phyloP scores from a whole-genome alignment of 2,329 filamentous ascomycete species.

The Dactylellina haptotyla region DNA sequence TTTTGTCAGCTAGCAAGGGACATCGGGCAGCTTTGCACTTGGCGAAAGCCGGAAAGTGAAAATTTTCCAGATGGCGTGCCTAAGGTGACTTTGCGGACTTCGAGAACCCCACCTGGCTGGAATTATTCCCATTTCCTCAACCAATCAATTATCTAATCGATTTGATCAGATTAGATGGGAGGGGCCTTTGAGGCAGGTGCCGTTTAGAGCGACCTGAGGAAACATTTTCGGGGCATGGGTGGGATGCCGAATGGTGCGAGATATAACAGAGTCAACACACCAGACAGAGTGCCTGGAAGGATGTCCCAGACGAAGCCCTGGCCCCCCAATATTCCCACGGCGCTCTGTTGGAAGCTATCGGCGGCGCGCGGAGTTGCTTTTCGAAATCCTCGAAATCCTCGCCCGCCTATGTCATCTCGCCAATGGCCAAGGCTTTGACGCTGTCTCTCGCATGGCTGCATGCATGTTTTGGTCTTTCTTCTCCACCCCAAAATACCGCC shows the following conservation, averaged over 20 bases:
- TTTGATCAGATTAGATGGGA: conserved; percentile 54
- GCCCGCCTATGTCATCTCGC: no score
- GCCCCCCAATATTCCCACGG: background rate
- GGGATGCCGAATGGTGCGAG: background rate
- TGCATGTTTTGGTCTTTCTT: conserved; percentile 28
- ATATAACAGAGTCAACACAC: conserved; percentile 38
- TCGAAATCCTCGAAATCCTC: background rate
- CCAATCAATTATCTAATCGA: conserved; percentile 53
- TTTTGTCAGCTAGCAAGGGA: conserved; percentile 41
- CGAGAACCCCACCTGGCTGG: conserved; percentile 33
- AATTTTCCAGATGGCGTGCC: conserved; percentile 51
- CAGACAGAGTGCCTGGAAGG: no score
- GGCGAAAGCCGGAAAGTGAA: conserved; percentile 42
- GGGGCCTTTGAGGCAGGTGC: conserved; percentile 30
- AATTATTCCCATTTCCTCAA: conserved; percentile 17
- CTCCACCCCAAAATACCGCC: conserved; percentile 23
- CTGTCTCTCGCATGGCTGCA: conserved; percentile 31
- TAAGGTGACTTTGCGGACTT: conserved; percentile 16
- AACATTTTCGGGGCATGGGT: background rate
- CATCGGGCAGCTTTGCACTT: conserved; percentile 24
- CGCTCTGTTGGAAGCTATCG: conserved; percentile 4
- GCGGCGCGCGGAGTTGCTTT: conserved; percentile 23
- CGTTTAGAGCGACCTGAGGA: no score
- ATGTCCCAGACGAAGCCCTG: background rate
- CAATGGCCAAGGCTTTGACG: conserved; percentile 25